Evolutionary conservation across 2,329 filamentous ascomycete species (phyloP).

Genomic region (Dactylellina leptospora): DNA sequence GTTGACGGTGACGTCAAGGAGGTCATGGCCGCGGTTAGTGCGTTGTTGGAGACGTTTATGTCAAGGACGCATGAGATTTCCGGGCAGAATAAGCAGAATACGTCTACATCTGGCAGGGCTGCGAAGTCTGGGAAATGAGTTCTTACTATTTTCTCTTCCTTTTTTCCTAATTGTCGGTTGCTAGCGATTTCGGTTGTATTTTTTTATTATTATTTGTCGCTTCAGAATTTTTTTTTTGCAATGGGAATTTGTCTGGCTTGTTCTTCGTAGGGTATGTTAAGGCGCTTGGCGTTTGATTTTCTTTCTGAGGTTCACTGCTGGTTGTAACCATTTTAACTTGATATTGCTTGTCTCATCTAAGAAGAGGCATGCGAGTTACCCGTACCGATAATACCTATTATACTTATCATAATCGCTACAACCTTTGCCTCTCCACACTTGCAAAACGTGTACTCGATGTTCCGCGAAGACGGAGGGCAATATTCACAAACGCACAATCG

Average conservation of each 20-base stretch:
- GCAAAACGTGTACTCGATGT: too few relatives aligned
- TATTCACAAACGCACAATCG: too few relatives aligned
- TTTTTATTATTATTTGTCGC: neutral
- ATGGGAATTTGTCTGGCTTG: neutral
- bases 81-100: constrained; percentile 4
- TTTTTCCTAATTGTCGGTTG: neutral
- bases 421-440: too few relatives aligned
- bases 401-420: too few relatives aligned
- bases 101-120: neutral
- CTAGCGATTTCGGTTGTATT: too few relatives aligned
- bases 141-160: neutral
- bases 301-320: neutral
- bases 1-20: constrained; percentile 34
- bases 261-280: neutral
- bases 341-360: too few relatives aligned
- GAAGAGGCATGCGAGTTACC: too few relatives aligned
- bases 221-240: neutral
- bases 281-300: neutral
- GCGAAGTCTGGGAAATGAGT: constrained; percentile 6
- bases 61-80: neutral
- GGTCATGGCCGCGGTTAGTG: constrained; percentile 46
- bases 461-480: too few relatives aligned
- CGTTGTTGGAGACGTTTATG: constrained; percentile 24
- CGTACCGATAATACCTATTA: too few relatives aligned
- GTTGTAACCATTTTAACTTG: neutral